A percentile compares a stretch with the other conserved stretches of the same genome.
Evolutionary conservation across 345 rosid genomes (phyloP).

Genomic region (Eucalyptus sp.): DNA sequence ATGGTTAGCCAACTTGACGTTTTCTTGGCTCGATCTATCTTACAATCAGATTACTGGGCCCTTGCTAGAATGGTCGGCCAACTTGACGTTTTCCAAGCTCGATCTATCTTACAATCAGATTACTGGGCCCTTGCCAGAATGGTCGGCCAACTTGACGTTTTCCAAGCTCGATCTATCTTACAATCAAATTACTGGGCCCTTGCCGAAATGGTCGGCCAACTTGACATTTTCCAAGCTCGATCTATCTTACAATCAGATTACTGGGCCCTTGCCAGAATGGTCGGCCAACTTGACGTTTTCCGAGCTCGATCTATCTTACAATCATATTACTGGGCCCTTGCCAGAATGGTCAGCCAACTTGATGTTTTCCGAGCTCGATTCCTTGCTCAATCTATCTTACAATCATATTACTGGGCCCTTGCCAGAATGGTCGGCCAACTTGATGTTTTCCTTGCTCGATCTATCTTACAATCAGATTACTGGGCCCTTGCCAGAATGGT

Average conservation of each 20-base stretch:
- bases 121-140: fast-evolving
- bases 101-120: too few species aligned
- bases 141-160: fast-evolving
- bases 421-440: background rate
- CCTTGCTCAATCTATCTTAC: fast-evolving
- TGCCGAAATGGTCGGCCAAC: fast-evolving
- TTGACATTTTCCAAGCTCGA: fast-evolving
- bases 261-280: too few species aligned
- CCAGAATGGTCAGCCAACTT: too few species aligned
- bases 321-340: too few species aligned
- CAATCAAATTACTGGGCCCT: too few species aligned
- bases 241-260: fast-evolving
- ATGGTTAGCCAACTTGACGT: too few species aligned
- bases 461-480: background rate
- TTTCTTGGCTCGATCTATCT: fast-evolving
- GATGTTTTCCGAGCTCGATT: too few species aligned
- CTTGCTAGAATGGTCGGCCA: too few species aligned
- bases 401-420: background rate
- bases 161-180: fast-evolving
- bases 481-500: too few species aligned
- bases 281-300: too few species aligned
- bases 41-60: too few species aligned
- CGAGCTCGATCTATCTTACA: fast-evolving
- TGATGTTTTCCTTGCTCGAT: fast-evolving
- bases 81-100: fast-evolving